Percentiles rank a stretch among this genome's conserved stretches.
phyloP scores from a whole-genome alignment of 192 early-diverging fungal species.

The Rhizophagus clarus region DNA sequence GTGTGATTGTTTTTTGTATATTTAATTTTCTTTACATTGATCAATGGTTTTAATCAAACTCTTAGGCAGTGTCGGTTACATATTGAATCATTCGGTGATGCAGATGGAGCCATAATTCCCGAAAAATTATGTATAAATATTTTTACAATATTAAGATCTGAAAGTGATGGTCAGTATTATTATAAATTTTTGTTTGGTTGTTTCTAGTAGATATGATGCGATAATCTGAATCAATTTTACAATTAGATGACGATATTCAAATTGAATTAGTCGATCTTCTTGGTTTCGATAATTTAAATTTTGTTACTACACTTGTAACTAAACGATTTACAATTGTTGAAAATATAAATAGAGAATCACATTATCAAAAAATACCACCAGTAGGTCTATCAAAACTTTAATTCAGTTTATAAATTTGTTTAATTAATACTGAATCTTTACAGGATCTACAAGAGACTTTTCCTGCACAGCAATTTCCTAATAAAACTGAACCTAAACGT shows the following conservation, averaged over 20 bases:
- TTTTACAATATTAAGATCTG: conserved; percentile 69
- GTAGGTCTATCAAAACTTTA: conserved; percentile 6
- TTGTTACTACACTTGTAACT: conserved; percentile 60
- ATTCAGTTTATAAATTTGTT: conserved; percentile 26
- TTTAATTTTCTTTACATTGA: background rate
- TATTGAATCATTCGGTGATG: conserved; percentile 41
- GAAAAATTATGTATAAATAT: conserved; percentile 66
- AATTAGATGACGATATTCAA: conserved; percentile 64
- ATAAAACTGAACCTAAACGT: conserved; percentile 8
- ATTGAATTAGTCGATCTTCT: conserved; percentile 68
- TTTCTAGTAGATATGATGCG: too few species aligned
- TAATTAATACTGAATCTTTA: conserved; percentile 30
- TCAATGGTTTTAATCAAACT: conserved; percentile 6
- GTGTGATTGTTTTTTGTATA: background rate
- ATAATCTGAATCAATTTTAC: background rate
- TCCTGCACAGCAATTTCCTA: background rate
- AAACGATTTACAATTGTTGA: conserved; percentile 63
- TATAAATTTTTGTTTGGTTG: background rate
- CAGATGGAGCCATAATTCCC: conserved; percentile 46
- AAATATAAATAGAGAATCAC: conserved; percentile 55
- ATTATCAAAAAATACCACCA: background rate
- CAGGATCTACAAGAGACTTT: conserved; percentile 12
- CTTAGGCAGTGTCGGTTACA: conserved; percentile 58
- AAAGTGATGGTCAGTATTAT: conserved; percentile 45
- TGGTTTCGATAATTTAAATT: conserved; percentile 73